These are phyloP conservation scores for Madurella mycetomatis DNA, from an alignment of 2,329 filamentous ascomycete species.

Conservation along the genomic window DNA sequence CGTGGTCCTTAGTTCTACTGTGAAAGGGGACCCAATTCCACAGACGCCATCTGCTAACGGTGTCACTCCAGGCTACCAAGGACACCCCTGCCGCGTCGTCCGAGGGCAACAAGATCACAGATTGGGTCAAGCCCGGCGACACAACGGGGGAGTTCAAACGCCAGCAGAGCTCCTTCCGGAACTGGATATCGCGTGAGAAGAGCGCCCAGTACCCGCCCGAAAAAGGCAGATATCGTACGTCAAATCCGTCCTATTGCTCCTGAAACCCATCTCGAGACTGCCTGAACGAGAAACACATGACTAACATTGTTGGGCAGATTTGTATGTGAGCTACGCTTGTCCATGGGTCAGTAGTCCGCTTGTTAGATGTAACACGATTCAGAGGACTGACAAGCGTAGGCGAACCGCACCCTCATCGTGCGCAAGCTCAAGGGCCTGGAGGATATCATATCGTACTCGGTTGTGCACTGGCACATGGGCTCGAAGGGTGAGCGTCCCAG, in stretches of 20 bases:
- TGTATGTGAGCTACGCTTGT: conserved; percentile 92
- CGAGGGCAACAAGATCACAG: conserved; percentile 60
- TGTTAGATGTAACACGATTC: neutral
- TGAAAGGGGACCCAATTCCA: too few relatives aligned
- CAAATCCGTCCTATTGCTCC: too few relatives aligned
- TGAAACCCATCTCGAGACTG: too few relatives aligned
- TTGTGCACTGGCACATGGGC: conserved; percentile 88
- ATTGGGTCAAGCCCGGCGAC: conserved; percentile 77
- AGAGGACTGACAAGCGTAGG: conserved; percentile 31
- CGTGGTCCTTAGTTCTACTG: too few relatives aligned
- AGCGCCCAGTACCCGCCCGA: conserved; percentile 77
- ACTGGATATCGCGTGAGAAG: conserved; percentile 68
- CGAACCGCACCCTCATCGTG: conserved; percentile 81
- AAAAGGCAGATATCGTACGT: conserved; percentile 69
- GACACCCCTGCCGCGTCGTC: conserved; percentile 19
- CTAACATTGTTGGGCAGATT: conserved; percentile 39
- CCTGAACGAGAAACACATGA: too few relatives aligned
- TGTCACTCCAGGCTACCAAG: conserved; percentile 11
- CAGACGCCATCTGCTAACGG: neutral
- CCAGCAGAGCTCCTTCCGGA: conserved; percentile 75
- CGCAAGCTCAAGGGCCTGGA: conserved; percentile 89
- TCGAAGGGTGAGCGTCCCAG: conserved; percentile 41
- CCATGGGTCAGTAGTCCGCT: conserved; percentile 61
- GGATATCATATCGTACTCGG: conserved; percentile 71
- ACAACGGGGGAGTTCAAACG: conserved; percentile 90